A percentile compares a stretch with the other conserved stretches of the same genome.
phyloP scores from a whole-genome alignment of 2,329 filamentous ascomycete genomes.

The Aschersonia sp. region DNA sequence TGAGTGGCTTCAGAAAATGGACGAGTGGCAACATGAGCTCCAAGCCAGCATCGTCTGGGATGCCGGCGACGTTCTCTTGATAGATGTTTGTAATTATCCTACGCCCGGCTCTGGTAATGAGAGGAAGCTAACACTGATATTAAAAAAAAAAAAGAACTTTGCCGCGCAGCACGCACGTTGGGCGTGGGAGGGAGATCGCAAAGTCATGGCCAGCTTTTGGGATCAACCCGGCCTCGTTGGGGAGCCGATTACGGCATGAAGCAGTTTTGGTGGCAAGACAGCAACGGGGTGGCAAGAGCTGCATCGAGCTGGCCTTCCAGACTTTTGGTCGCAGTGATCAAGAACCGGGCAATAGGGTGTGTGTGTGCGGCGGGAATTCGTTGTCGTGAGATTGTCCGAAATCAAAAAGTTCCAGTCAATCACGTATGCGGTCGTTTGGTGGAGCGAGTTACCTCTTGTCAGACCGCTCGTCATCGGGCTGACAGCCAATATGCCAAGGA shows the following conservation, averaged over 20 bases:
- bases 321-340: neutral
- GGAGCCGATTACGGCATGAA: neutral
- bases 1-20: neutral
- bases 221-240: neutral
- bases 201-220: neutral
- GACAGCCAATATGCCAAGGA: too few species aligned
- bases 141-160: neutral
- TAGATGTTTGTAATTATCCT: neutral
- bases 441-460: too few species aligned
- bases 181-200: neutral
- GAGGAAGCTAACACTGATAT: neutral
- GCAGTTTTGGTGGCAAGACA: neutral
- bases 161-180: neutral
- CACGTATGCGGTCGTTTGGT: too few species aligned
- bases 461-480: too few species aligned
- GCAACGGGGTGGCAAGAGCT: neutral
- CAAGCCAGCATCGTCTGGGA: neutral
- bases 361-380: too few species aligned
- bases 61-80: neutral
- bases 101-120: neutral
- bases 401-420: too few species aligned
- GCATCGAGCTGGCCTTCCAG: neutral
- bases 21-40: neutral
- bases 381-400: too few species aligned
- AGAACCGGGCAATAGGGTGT: too few species aligned